Conservation (phyloP, 305 asterid species). For the Withania somnifera region DNA sequence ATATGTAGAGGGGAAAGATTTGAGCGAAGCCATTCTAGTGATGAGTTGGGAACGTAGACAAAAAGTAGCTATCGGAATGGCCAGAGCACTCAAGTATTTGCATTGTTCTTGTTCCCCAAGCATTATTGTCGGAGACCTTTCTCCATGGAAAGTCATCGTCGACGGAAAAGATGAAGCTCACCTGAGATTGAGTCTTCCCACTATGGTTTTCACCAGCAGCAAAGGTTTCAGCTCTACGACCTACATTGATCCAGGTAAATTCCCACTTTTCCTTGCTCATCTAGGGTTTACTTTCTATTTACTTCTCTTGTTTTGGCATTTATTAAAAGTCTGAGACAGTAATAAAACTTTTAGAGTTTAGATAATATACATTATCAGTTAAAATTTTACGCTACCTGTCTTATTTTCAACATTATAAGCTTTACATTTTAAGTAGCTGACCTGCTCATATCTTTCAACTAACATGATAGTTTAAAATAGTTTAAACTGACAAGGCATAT, state of each 20-base stretch:
- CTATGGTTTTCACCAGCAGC: constrained; percentile 13
- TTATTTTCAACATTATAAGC: background rate
- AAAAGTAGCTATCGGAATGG: constrained; percentile 48
- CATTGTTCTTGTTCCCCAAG: constrained; percentile 36
- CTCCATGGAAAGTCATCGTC: constrained; percentile 31
- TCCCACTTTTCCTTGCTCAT: background rate
- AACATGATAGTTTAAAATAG: background rate
- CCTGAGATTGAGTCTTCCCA: constrained; percentile 34
- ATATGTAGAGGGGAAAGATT: constrained; percentile 42
- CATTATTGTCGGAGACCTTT: constrained; percentile 33
- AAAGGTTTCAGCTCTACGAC: constrained; percentile 35
- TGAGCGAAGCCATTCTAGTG: constrained; percentile 29
- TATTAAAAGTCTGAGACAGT: background rate
- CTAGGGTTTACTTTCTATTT: background rate
- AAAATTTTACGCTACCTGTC: background rate
- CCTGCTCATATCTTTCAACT: background rate
- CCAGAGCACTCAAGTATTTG: constrained; percentile 49
- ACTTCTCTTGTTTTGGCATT: background rate
- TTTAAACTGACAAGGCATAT: background rate
- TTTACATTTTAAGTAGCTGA: background rate
- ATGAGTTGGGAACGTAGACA: constrained; percentile 46
- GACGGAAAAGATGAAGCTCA: constrained; percentile 45
- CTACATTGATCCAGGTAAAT: constrained; percentile 52
- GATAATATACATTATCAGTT: background rate
- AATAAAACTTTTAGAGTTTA: background rate